Percentiles rank a stretch among this genome's conserved stretches.
Evolutionary conservation across 2,329 filamentous ascomycete species (phyloP).

Genomic region (Alternaria consortialis): DNA sequence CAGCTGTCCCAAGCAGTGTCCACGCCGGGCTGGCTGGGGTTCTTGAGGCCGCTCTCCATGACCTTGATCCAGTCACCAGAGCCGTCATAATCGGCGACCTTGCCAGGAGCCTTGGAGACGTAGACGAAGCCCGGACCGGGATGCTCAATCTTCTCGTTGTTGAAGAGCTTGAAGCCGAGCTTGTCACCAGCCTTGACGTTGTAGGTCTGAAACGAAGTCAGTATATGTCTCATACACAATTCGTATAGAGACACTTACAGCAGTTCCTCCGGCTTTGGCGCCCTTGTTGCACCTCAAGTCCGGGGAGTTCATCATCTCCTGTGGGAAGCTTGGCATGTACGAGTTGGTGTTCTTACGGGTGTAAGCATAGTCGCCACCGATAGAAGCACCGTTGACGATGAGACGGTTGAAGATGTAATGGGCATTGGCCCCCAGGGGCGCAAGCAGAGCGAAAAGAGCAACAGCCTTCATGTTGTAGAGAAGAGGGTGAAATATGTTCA

Average conservation of each 20-base stretch:
- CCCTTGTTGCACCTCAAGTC: constrained; percentile 52
- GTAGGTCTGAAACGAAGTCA: constrained; percentile 42
- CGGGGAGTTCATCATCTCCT: constrained; percentile 44
- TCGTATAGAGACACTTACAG: too few species aligned
- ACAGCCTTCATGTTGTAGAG: constrained; percentile 41
- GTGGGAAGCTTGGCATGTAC: constrained; percentile 44
- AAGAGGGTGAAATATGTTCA: constrained; percentile 15
- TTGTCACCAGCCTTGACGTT: constrained; percentile 57
- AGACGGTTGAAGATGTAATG: constrained; percentile 52
- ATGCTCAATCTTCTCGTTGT: constrained; percentile 59
- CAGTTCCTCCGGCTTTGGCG: constrained; percentile 34
- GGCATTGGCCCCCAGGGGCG: constrained; percentile 36
- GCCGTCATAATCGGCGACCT: constrained; percentile 73
- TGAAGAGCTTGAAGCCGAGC: constrained; percentile 61
- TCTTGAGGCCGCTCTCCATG: constrained; percentile 44
- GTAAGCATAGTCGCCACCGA: constrained; percentile 48
- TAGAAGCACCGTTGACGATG: constrained; percentile 43
- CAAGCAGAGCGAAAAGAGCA: constrained; percentile 37
- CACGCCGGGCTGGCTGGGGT: constrained; percentile 30
- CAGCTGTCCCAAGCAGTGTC: constrained; percentile 47
- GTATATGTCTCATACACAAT: too few species aligned
- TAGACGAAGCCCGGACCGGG: constrained; percentile 51
- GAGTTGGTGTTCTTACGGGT: constrained; percentile 49
- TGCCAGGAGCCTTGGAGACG: constrained; percentile 65
- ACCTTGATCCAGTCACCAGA: constrained; percentile 58